Percentiles rank a stretch among this genome's conserved stretches.
Conservation (phyloP, 2,329 filamentous ascomycete species). For the Claviceps sp. region DNA sequence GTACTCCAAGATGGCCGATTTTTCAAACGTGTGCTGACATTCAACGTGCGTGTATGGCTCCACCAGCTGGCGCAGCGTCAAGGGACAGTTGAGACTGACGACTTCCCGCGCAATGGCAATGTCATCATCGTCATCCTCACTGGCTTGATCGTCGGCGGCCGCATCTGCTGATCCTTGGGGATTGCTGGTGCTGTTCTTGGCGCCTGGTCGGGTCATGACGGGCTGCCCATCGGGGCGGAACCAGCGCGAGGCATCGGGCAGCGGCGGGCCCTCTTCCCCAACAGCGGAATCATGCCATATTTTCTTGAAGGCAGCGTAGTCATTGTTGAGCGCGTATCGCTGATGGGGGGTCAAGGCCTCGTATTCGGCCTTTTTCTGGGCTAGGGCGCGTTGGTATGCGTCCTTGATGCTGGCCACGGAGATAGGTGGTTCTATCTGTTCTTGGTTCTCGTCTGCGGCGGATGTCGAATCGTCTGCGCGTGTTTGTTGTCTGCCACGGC, state of each 20-base stretch:
- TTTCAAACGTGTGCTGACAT: conserved; percentile 65
- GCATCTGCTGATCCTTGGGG: not conserved
- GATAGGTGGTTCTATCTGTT: conserved; percentile 11
- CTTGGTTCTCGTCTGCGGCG: conserved; percentile 5
- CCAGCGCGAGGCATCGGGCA: conserved; percentile 42
- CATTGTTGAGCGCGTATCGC: conserved; percentile 42
- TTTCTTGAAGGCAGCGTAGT: conserved; percentile 46
- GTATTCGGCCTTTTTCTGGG: conserved; percentile 29
- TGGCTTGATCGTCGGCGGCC: conserved; percentile 10
- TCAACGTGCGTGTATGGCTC: conserved; percentile 53
- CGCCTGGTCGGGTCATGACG: conserved; percentile 17
- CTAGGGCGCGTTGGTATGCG: conserved; percentile 23
- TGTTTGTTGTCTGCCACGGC: conserved; percentile 6
- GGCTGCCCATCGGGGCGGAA: conserved; percentile 35
- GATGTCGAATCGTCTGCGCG: conserved; percentile 6
- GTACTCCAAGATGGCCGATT: conserved; percentile 44
- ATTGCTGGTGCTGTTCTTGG: not conserved
- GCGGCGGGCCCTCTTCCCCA: conserved; percentile 32
- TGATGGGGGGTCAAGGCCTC: conserved; percentile 25
- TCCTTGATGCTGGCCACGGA: conserved; percentile 15
- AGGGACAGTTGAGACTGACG: conserved; percentile 54
- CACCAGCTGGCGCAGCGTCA: conserved; percentile 50
- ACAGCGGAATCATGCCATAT: conserved; percentile 41
- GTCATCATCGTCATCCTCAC: conserved; percentile 51
- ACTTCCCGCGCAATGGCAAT: conserved; percentile 51